These are phyloP conservation scores for Pachysandra terminalis DNA, from an alignment of 164 flowering plant species.

Conservation along the genomic window DNA sequence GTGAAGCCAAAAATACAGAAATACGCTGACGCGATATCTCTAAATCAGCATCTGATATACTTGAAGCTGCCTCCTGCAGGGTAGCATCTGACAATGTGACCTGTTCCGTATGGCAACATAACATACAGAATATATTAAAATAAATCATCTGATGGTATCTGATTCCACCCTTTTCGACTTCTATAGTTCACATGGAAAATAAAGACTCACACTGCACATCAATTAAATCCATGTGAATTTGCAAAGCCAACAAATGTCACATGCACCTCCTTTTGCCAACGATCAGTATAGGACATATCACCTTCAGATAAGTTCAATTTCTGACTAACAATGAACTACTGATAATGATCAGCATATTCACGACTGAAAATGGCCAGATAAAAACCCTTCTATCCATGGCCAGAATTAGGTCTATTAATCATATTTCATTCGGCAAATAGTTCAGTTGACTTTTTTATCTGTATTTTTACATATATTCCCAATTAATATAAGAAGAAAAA, in stretches of 20 bases:
- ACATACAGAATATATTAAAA: constrained; percentile 7
- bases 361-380: not conserved
- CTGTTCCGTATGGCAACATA: constrained; percentile 24
- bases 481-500: not conserved
- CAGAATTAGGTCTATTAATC: not conserved
- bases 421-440: not conserved
- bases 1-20: constrained; percentile 60
- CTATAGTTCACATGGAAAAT: not conserved
- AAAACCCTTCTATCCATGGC: not conserved
- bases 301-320: not conserved
- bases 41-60: constrained; percentile 65
- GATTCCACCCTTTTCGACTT: not conserved
- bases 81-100: constrained; percentile 43
- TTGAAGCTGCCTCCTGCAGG: constrained; percentile 43
- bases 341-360: no score
- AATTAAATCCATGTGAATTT: not conserved
- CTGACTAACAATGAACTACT: not conserved
- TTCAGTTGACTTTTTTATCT: no score
- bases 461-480: not conserved
- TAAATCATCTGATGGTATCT: not conserved
- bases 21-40: constrained; percentile 67
- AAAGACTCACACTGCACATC: not conserved
- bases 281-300: not conserved
- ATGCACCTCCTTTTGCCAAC: not conserved
- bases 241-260: not conserved